Percentiles rank a stretch among this genome's conserved stretches.
These are phyloP conservation scores for Skeletonema menzelii DNA, from an alignment of 108 stramenopile genomes.

Conservation along the genomic window DNA sequence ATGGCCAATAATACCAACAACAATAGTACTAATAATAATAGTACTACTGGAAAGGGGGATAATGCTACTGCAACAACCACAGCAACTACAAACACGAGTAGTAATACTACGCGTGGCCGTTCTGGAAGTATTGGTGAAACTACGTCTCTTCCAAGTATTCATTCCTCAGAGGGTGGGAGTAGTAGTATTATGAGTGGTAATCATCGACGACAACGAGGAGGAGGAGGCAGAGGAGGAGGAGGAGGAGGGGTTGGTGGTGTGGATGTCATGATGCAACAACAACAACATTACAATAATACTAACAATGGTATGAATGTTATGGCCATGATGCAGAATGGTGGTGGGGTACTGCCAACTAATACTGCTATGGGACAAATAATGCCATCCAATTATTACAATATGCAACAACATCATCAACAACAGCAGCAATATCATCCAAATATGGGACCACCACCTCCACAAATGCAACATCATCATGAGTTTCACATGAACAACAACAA, in stretches of 20 bases:
- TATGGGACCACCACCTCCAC: neutral
- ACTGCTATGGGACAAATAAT: neutral
- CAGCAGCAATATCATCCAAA: neutral
- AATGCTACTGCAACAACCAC: neutral
- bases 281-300: neutral
- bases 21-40: neutral
- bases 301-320: neutral
- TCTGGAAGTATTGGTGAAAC: neutral
- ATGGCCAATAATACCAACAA: slow-evolving; percentile 27
- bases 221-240: too few species aligned
- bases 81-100: neutral
- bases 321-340: neutral
- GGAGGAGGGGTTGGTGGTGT: neutral
- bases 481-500: neutral
- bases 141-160: neutral
- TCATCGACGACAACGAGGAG: neutral
- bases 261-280: neutral
- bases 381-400: neutral
- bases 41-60: neutral
- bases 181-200: neutral
- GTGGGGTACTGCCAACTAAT: neutral
- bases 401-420: neutral
- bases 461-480: neutral
- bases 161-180: neutral
- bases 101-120: neutral